These are phyloP conservation scores for Kitagawia praeruptora DNA, from an alignment of 129 eudicot genomes.

Conservation along the genomic window DNA sequence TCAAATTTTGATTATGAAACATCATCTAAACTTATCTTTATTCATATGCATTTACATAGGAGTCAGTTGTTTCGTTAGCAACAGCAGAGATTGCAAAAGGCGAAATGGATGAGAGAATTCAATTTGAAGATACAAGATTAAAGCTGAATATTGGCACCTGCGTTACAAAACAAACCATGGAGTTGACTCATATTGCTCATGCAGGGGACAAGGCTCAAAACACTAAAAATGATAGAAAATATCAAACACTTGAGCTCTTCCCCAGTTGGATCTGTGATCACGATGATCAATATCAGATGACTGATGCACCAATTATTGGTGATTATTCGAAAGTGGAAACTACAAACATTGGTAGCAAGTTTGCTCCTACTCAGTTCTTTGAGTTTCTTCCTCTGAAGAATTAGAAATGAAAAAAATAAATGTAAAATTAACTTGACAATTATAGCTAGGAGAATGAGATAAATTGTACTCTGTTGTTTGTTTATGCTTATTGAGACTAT, in stretches of 20 bases:
- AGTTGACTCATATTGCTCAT: background rate
- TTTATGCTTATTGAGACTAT: background rate
- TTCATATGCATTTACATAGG: slow-evolving; percentile 18
- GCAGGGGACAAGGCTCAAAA: background rate
- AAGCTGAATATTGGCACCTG: background rate
- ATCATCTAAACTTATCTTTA: background rate
- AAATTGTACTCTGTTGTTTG: background rate
- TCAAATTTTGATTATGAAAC: background rate
- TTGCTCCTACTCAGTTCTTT: slow-evolving; percentile 21
- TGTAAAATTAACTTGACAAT: background rate
- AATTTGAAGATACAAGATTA: background rate
- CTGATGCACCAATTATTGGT: background rate
- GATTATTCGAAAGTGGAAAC: background rate
- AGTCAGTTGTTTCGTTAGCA: slow-evolving; percentile 20
- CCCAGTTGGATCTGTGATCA: slow-evolving; percentile 11
- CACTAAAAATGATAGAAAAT: background rate
- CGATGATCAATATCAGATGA: background rate
- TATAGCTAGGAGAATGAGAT: background rate
- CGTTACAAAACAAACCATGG: background rate
- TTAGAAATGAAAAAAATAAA: background rate
- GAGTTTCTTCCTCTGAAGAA: slow-evolving; percentile 22
- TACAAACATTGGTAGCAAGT: background rate
- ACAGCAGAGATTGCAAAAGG: slow-evolving; percentile 22
- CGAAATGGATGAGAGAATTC: slow-evolving; percentile 1
- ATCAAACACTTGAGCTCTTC: slow-evolving; percentile 36